Evolutionary conservation across 2,329 filamentous ascomycete genomes (phyloP).

Genomic region (Fulvia fulva): DNA sequence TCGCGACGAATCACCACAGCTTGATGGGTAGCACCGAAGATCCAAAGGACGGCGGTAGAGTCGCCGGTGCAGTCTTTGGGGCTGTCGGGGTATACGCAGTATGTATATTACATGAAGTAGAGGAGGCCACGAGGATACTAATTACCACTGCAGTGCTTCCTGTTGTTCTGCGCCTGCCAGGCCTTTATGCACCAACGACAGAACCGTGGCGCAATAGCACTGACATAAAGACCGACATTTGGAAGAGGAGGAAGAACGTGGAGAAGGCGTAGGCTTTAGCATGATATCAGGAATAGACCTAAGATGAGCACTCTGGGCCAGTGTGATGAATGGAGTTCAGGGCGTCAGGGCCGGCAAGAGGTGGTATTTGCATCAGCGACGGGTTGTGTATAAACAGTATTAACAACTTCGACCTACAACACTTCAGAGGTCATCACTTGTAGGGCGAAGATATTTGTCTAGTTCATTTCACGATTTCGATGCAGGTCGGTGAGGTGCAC

Average conservation of each 20-base stretch:
- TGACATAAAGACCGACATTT: not conserved
- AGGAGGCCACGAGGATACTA: not conserved
- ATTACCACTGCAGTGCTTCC: conserved; percentile 63
- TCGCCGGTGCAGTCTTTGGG: conserved; percentile 80
- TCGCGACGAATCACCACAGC: conserved; percentile 71
- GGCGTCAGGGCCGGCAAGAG: not conserved
- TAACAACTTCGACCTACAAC: not conserved
- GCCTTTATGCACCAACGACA: conserved; percentile 81
- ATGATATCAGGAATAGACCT: not conserved
- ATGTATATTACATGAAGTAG: conserved; percentile 42
- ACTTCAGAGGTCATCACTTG: not conserved
- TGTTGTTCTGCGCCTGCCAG: conserved; percentile 87
- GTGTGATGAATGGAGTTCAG: not conserved
- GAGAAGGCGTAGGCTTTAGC: not conserved
- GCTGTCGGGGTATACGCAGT: conserved; percentile 87
- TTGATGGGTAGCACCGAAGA: conserved; percentile 70
- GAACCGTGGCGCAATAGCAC: conserved; percentile 34
- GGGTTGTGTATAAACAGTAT: not conserved
- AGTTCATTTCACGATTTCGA: too few species aligned
- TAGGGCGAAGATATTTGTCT: too few species aligned
- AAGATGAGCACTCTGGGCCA: not conserved
- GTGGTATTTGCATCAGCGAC: not conserved
- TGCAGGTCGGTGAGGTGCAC: too few species aligned
- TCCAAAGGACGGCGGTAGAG: conserved; percentile 63
- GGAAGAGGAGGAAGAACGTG: not conserved